A percentile compares a stretch with the other conserved stretches of the same genome.
Evolutionary conservation across 1,139 yeast genomes (phyloP).

Genomic region (Saccharomycopsis phalli): DNA sequence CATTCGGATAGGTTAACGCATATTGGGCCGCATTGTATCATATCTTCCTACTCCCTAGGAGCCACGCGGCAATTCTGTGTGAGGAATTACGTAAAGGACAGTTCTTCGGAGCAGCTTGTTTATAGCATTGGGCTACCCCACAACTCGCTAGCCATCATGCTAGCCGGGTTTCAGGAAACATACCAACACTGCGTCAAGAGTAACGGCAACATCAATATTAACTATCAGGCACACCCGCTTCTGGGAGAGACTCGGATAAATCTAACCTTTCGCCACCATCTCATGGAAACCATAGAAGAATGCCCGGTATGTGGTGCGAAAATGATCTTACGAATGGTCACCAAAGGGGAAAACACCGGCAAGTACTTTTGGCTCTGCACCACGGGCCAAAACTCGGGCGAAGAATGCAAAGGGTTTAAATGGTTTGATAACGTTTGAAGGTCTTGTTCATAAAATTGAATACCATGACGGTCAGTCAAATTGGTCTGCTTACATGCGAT

Average conservation of each 20-base stretch:
- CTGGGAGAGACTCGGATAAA: conserved; percentile 47
- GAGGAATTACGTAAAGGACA: conserved; percentile 26
- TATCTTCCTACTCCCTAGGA: conserved; percentile 61
- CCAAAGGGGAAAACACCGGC: conserved; percentile 38
- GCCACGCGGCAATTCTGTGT: conserved; percentile 57
- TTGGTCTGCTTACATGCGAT: no score
- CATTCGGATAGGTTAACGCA: conserved; percentile 66
- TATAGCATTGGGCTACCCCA: conserved; percentile 46
- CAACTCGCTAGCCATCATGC: conserved; percentile 59
- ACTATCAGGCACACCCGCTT: conserved; percentile 36
- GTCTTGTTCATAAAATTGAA: no score
- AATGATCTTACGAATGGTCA: conserved; percentile 43
- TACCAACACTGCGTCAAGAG: conserved; percentile 51
- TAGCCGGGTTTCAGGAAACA: conserved; percentile 68
- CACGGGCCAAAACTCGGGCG: conserved; percentile 30
- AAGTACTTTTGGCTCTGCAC: conserved; percentile 48
- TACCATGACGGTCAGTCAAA: no score
- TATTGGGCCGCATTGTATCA: conserved; percentile 60
- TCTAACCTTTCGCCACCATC: conserved; percentile 53
- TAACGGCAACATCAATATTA: conserved; percentile 27
- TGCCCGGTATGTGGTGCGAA: conserved; percentile 39
- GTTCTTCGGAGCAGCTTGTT: background rate
- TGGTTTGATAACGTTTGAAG: conserved; percentile 1
- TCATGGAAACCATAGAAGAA: conserved; percentile 35
- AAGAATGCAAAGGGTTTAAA: conserved; percentile 37